These are phyloP conservation scores for Xylaria sp. DNA, from an alignment of 2,329 filamentous ascomycete genomes.

Conservation along the genomic window DNA sequence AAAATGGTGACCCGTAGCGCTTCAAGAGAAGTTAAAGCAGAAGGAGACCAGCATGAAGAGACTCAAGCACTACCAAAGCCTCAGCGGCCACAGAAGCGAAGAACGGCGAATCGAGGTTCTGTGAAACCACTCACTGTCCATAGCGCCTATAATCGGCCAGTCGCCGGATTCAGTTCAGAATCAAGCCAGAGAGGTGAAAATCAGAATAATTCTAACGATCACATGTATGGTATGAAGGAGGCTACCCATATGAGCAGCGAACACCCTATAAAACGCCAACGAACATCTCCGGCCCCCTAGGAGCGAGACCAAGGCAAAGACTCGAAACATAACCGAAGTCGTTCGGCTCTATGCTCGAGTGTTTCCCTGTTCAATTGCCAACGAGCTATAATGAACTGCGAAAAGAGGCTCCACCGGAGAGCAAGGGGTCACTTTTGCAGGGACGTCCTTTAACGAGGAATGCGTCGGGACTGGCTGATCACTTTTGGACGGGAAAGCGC, in stretches of 20 bases:
- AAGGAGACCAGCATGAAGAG: constrained; percentile 11
- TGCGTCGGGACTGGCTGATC: constrained; percentile 9
- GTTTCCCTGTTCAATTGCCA: constrained; percentile 4
- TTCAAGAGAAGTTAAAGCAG: constrained; percentile 15
- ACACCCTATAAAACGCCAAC: constrained; percentile 9
- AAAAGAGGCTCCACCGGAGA: constrained; percentile 3
- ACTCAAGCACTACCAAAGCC: constrained; percentile 1
- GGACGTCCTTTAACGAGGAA: constrained; percentile 22
- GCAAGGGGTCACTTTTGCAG: constrained; percentile 1
- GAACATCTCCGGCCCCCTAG: not conserved
- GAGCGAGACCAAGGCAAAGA: not conserved
- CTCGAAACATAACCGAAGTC: constrained; percentile 13
- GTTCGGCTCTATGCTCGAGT: constrained; percentile 26
- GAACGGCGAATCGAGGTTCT: constrained; percentile 16
- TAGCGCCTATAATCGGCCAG: constrained; percentile 36
- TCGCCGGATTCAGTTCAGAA: constrained; percentile 22
- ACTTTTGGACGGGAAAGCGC: constrained; percentile 21
- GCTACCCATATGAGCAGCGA: not conserved
- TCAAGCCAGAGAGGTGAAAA: not conserved
- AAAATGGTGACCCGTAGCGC: constrained; percentile 24
- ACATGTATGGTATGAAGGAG: not conserved
- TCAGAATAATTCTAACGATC: not conserved
- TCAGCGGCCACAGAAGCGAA: constrained; percentile 10
- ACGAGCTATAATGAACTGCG: constrained; percentile 1
- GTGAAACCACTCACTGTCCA: constrained; percentile 21